Percentiles rank a stretch among this genome's conserved stretches.
Conservation (phyloP, 305 asterid species). For the Andrographis paniculata region DNA sequence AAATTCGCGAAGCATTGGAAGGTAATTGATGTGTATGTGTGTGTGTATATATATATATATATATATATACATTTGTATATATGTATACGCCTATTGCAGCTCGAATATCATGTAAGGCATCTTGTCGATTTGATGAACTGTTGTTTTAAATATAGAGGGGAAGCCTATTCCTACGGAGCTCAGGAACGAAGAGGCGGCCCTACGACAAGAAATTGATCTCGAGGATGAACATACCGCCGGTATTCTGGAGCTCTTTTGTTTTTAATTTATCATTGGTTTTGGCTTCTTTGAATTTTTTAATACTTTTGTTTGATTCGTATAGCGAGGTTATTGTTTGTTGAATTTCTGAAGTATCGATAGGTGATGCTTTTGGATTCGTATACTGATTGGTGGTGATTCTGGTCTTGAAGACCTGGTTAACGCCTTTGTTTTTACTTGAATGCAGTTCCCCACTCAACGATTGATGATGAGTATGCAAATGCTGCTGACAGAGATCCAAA, state of each 20-base stretch:
- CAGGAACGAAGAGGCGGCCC: slow-evolving; percentile 83
- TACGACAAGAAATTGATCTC: slow-evolving; percentile 83
- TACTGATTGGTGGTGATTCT: not conserved
- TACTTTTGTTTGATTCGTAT: slow-evolving; percentile 2
- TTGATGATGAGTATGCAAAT: slow-evolving; percentile 87
- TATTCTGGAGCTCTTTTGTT: slow-evolving; percentile 3
- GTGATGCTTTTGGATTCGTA: slow-evolving; percentile 3
- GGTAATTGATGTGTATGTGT: slow-evolving; percentile 24
- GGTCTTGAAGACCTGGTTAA: not conserved
- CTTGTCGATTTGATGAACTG: too few species aligned
- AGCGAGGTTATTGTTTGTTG: slow-evolving; percentile 3
- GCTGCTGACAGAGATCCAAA: slow-evolving; percentile 74
- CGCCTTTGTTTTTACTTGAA: slow-evolving; percentile 8
- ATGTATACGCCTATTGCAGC: too few species aligned
- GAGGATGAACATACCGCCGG: slow-evolving; percentile 87
- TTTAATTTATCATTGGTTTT: not conserved
- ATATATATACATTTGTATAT: too few species aligned
- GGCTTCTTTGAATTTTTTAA: not conserved
- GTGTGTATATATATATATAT: too few species aligned
- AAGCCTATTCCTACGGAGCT: slow-evolving; percentile 98
- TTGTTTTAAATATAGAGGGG: slow-evolving; percentile 53
- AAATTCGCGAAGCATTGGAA: slow-evolving; percentile 66
- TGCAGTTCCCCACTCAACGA: slow-evolving; percentile 70
- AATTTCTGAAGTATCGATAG: not conserved
- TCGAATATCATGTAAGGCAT: too few species aligned